Base-by-base conservation (phyloP, 2,329 filamentous ascomycete genomes). In the Verticillium dahliae region DNA sequence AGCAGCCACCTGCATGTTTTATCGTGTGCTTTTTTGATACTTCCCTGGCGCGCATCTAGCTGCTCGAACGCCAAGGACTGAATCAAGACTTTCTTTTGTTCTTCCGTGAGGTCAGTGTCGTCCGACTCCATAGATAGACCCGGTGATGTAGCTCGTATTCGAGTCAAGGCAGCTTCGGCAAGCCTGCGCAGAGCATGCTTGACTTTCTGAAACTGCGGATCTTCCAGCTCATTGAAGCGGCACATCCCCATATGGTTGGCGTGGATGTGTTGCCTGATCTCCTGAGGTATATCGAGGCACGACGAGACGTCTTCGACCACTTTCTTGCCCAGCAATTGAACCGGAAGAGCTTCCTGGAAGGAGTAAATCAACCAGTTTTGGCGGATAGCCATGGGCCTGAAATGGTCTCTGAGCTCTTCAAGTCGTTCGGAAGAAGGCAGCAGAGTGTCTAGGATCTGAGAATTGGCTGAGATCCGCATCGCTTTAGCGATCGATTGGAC, bases 1-100 rank as follows among this genome's bases (percentile, higher is more conserved):
- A 78, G 62, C 0, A 81, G 67, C 79, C 78, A 81, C 61, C 68
- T 66, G 62, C 76, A 80, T 0, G 78, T 78, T 22, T 68, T 70
- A 0, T 63, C 61, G 61, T 79, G 68, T 0, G 77, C 76, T 0
- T 67, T 64, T 45, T 18, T 52, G 18, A 81, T 76, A 0, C 57
- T 74, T 1, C 63, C 65, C 9, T 74, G 71, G 0, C 75, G 74
- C 50, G 72, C 67, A 60, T 77, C 71, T 0, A 79, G 75, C 38
- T 77, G 69, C 0, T 73, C 67, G 18, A 79, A 80, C 14, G 61
- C 61, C 0, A 80, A 65, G 0, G 73, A 74, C 0, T 74, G 45
- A 27, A n/a, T n/a, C 18, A 52, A 18, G 2, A 7, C n/a, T 9
- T 52, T 11, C 18, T 9, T 52, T 27, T 52, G 45, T 5, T 52